phyloP scores from a whole-genome alignment of 805 yeast species.

The Candida pseudoglaebosa region DNA sequence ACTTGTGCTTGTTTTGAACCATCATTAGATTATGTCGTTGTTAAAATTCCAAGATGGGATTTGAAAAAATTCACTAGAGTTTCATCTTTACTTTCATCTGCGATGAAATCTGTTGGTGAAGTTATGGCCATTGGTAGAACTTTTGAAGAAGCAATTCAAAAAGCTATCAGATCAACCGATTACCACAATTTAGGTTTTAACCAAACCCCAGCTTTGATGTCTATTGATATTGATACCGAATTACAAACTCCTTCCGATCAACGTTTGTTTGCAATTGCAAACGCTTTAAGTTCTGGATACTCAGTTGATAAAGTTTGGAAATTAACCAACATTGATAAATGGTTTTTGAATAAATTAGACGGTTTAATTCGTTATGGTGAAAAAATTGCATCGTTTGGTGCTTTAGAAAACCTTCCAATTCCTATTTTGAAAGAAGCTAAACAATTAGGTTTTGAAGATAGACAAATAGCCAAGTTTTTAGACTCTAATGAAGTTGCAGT shows the following conservation, averaged over 20 bases:
- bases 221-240: conserved; percentile 88
- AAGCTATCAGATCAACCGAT: conserved; percentile 95
- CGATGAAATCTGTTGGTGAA: conserved; percentile 99
- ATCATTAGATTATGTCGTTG: conserved; percentile 92
- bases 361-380: conserved; percentile 70
- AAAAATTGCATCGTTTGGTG: conserved; percentile 52
- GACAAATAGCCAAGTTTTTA: conserved; percentile 88
- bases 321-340: conserved; percentile 87
- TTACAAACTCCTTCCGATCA: conserved; percentile 97
- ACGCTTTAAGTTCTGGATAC: conserved; percentile 85
- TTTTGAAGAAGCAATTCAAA: conserved; percentile 96
- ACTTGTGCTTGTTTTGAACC: conserved; percentile 98
- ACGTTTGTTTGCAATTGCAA: conserved; percentile 93
- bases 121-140: conserved; percentile 98
- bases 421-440: conserved; percentile 75
- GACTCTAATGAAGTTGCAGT: conserved; percentile 90
- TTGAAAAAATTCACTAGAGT: conserved; percentile 93
- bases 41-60: conserved; percentile 99
- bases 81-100: conserved; percentile 78
- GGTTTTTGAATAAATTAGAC: conserved; percentile 89
- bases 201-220: conserved; percentile 78
- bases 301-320: conserved; percentile 89
- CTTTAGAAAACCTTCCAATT: conserved; percentile 60
- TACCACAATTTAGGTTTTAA: conserved; percentile 94
- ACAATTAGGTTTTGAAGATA: conserved; percentile 94